Conservation (phyloP, 1,284 basidiomycete species). For the Microbotryum violaceum region DNA sequence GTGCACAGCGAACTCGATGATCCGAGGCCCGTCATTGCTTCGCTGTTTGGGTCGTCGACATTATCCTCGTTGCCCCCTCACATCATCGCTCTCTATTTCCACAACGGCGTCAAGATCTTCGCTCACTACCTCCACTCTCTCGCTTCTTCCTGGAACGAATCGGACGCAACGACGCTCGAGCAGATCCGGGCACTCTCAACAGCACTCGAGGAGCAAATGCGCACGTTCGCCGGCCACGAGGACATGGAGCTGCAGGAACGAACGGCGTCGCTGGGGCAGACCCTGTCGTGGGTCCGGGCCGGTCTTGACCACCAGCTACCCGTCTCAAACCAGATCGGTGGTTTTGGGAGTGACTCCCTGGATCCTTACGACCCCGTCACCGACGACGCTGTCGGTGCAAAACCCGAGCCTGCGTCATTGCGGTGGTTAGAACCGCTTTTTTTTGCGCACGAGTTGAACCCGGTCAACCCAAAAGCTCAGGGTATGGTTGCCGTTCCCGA, state of each 20-base stretch:
- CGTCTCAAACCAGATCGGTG: not conserved
- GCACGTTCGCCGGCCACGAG: constrained; percentile 9
- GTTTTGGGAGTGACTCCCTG: not conserved
- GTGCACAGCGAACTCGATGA: constrained; percentile 35
- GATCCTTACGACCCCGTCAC: constrained; percentile 5
- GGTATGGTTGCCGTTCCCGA: constrained; percentile 70
- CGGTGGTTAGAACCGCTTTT: constrained; percentile 79
- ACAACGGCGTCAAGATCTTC: constrained; percentile 78
- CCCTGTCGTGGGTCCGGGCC: constrained; percentile 16
- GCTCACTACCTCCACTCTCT: constrained; percentile 70
- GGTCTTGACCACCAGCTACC: constrained; percentile 23
- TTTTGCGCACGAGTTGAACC: constrained; percentile 70
- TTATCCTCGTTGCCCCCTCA: constrained; percentile 53
- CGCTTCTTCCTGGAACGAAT: constrained; percentile 66
- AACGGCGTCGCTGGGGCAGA: constrained; percentile 21
- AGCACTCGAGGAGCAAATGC: constrained; percentile 27
- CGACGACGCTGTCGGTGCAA: constrained; percentile 13
- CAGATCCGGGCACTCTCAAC: constrained; percentile 26
- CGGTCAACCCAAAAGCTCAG: constrained; percentile 73
- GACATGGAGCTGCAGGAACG: constrained; percentile 88
- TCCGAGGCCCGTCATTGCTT: constrained; percentile 35
- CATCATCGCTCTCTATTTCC: constrained; percentile 66
- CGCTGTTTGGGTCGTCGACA: constrained; percentile 55
- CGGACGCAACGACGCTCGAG: constrained; percentile 41
- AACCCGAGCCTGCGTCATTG: constrained; percentile 63